Evolutionary conservation across 176 grass and related monocot species (phyloP).

Genomic region (Phragmites australis): DNA sequence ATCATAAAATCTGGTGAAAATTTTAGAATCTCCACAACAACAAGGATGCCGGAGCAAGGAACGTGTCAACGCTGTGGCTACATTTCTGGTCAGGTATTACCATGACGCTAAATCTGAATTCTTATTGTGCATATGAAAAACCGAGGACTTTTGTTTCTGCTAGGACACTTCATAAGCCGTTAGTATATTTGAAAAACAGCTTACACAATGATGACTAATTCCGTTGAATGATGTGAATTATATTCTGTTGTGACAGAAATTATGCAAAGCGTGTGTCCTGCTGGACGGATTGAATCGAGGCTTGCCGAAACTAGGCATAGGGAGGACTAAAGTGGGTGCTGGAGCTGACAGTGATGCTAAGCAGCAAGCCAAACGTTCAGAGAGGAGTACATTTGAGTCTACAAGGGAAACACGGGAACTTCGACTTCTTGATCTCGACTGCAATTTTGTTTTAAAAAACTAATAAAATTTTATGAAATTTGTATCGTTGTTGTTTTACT

Average conservation of each 20-base stretch:
- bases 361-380: constrained; percentile 29
- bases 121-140: background rate
- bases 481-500: background rate
- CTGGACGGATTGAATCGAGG: constrained; percentile 86
- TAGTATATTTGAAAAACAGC: background rate
- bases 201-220: background rate
- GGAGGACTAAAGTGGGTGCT: constrained; percentile 48
- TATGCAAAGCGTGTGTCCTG: constrained; percentile 88
- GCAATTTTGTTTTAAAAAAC: constrained; percentile 9
- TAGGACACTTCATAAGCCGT: background rate
- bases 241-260: constrained; percentile 74
- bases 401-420: constrained; percentile 66
- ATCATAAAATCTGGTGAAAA: constrained; percentile 91
- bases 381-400: constrained; percentile 45
- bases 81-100: constrained; percentile 84
- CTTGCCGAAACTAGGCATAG: constrained; percentile 83
- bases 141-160: background rate
- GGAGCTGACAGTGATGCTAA: constrained; percentile 32
- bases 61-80: constrained; percentile 80
- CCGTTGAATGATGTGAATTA: background rate
- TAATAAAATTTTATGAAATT: background rate
- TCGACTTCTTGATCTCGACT: constrained; percentile 56
- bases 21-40: constrained; percentile 87
- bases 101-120: background rate
- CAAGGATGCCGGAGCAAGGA: constrained; percentile 90